Base-by-base conservation (phyloP, 352 stramenopile species). In the Phytophthora pisi region DNA sequence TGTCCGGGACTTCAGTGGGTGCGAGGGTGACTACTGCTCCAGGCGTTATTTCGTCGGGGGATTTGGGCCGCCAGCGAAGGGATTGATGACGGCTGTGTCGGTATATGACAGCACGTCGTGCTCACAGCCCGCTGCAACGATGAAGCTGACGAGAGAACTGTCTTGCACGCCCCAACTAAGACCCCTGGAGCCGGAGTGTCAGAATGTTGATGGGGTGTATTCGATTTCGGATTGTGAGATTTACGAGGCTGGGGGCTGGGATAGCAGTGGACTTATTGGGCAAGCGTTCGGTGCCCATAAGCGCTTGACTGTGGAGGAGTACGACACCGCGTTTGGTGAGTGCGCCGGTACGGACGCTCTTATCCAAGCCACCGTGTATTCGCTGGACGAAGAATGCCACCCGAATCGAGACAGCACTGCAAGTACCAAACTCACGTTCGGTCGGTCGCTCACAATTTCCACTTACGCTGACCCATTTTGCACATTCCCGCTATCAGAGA, bases 381-480 rank as follows among this genome's bases (percentile, higher is more conserved):
- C 2, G 26, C 6, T 57, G 13, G 47, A 64, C n/a, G 34, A 51
- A 18, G 47, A 64, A n/a, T 64, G 57, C 24, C 47, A 64, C 24
- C 13, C 47, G 0, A 64, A 51, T 51, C 20, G 10, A 11, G 31
- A 26, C 9, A 20, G 57, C 31, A 43, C 47, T n/a, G 8, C 30
- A 38, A 64, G 57, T 30, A 42, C 45, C 2, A 56, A 42, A 34
- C n/a, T 64, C 2, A 50, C 26, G 31, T 31, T 64, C 16, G 31
- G 31, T 42, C 23, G 31, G 18, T 42, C 16, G 10, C 20, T 57
- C 15, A 53, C 31, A 3, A 57, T 64, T 20, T 24, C 36, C 7
- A 57, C 20, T 16, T 64, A 51, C 36, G 30, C 13, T 20, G 57
- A 57, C n/a, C 28, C 57, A 30, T 10, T 24, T 8, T 64, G 57